Base-by-base conservation (phyloP, 1,284 basidiomycete species). In the Malassezia obtusa region DNA sequence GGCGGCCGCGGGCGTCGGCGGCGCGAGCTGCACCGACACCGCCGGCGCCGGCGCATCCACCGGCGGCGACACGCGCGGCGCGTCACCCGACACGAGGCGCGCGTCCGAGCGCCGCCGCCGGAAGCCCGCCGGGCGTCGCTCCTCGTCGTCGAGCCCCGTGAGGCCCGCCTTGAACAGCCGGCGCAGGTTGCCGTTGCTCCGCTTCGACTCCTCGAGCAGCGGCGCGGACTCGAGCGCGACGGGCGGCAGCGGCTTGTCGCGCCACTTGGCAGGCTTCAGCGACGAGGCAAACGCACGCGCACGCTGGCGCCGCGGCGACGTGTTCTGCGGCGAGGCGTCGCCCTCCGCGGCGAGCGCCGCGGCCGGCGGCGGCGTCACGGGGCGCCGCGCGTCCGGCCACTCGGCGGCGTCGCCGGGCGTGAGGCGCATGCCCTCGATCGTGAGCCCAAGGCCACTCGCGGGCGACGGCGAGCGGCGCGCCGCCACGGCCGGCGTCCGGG, bases 91-190 rank as follows among this genome's bases (percentile, higher is more conserved):
- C 24, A 9, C 21, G 3, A 45, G 43, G 14, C 43, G 33, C 14
- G n/a, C 7, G 12, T 36, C 32, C 6, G 31, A 35, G 4, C 45
- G 31, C 14, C 30, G 45, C 14, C 45, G 45, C 17, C 48, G 48
- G 28, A 50, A 33, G 6, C 10, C 21, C 24, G 11, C 4, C 12
- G 22, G 38, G n/a, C 24, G 32, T 24, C 33, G 24, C 32, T 28
- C 39, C 19, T 50, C 49, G 32, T 44, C 49, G 11, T 25, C 33
- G 22, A 21, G 14, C 6, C 38, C 38, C 4, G 28, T n/a, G n/a
- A 7, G 9, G 21, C 25, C 33, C 14, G 31, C 15, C 6, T 37
- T n/a, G 19, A 55, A 55, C n/a, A 55, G 52, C 6, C 52, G 52
- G 9, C 46, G 47, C 17, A 49, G 28, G 28, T 45, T 49, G 10